Evolutionary conservation across 169 alveolate genomes (phyloP).

Genomic region (Eimeria nieschulzi): DNA sequence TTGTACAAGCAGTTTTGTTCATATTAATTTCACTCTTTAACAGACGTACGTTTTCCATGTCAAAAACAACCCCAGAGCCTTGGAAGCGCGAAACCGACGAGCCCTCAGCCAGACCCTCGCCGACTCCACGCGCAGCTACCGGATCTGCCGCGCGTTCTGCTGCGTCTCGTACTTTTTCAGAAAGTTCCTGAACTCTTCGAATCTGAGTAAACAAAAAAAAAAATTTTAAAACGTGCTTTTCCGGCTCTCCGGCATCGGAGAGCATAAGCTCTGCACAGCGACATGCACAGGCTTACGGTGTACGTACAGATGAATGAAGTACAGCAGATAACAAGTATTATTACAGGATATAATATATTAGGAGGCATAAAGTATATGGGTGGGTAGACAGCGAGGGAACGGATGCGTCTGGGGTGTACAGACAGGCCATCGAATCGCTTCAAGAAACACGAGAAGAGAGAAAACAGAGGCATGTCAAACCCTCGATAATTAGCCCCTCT

Average conservation of each 20-base stretch:
- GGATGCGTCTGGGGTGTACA: no score
- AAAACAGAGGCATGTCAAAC: not conserved
- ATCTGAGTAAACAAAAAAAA: constrained; percentile 4
- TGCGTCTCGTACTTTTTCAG: constrained; percentile 59
- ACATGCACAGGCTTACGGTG: no score
- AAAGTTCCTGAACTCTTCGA: constrained; percentile 35
- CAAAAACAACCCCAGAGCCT: not conserved
- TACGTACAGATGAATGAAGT: not conserved
- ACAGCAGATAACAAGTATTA: not conserved
- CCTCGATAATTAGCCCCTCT: not conserved
- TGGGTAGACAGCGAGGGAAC: no score
- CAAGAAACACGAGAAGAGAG: not conserved
- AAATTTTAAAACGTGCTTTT: not conserved
- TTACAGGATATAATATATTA: no score
- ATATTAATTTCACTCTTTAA: not conserved
- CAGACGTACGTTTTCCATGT: constrained; percentile 15
- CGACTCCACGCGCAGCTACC: not conserved
- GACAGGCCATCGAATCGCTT: no score
- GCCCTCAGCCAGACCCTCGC: no score
- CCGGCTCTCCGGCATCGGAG: no score
- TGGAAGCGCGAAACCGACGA: no score
- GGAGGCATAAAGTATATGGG: no score
- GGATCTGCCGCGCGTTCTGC: constrained; percentile 57
- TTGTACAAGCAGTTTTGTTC: not conserved
- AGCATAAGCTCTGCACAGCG: no score